Conservation (phyloP, 805 yeast species). For the Yamadazyma ubonensis region DNA sequence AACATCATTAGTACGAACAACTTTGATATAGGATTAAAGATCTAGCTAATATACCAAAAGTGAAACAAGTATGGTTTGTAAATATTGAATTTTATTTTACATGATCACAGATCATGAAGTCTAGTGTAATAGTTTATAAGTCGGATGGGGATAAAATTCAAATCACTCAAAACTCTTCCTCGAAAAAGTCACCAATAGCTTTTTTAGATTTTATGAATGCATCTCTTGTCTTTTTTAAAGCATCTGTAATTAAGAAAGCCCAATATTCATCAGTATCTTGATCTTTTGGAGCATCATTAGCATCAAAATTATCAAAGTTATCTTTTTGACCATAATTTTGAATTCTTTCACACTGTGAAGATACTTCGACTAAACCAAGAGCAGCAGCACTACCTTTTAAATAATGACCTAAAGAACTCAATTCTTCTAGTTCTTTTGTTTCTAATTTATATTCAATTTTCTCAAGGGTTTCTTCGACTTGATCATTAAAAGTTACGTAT, state of each 20-base stretch:
- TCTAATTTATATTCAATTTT: conserved; percentile 63
- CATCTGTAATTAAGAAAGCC: conserved; percentile 50
- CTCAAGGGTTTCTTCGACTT: conserved; percentile 75
- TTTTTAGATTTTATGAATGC: conserved; percentile 51
- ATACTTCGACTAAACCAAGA: conserved; percentile 77
- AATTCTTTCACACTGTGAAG: conserved; percentile 86
- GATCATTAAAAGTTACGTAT: conserved; percentile 83
- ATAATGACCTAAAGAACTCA: conserved; percentile 85
- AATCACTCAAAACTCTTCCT: neutral
- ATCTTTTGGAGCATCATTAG: conserved; percentile 13
- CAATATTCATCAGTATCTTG: conserved; percentile 32
- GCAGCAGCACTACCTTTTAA: conserved; percentile 96
- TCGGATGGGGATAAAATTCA: neutral
- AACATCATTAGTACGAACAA: too few species aligned
- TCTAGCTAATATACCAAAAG: conserved; percentile 1
- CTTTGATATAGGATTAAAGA: conserved; percentile 3
- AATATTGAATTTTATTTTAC: neutral
- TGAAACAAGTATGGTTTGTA: neutral
- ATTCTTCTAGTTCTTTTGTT: conserved; percentile 48
- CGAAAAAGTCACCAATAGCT: conserved; percentile 53
- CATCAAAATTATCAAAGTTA: conserved; percentile 37
- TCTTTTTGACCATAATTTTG: conserved; percentile 78
- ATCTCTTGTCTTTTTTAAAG: conserved; percentile 49
- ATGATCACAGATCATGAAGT: conserved; percentile 4
- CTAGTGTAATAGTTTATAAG: neutral